Percentiles rank a stretch among this genome's conserved stretches.
Conservation (phyloP, 1,284 basidiomycete genomes). For the Ceraceosorus bombacis region DNA sequence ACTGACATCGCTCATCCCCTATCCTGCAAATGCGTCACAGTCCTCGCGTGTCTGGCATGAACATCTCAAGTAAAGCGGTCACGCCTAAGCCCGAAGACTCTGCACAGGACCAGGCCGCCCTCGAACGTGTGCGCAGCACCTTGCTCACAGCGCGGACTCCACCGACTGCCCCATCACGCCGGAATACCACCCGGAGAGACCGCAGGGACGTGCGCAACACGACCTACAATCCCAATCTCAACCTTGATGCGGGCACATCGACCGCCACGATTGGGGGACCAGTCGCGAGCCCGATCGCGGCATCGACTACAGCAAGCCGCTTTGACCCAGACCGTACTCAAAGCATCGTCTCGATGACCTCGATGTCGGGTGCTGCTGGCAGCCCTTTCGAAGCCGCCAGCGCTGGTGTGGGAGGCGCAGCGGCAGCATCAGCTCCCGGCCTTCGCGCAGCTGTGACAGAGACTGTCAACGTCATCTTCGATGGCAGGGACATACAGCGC, state of each 20-base stretch:
- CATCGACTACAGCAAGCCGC: constrained; percentile 12
- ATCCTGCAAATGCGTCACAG: constrained; percentile 6
- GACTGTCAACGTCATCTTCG: constrained; percentile 53
- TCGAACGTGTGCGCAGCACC: constrained; percentile 53
- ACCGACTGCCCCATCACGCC: constrained; percentile 22
- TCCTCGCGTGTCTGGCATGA: constrained; percentile 31
- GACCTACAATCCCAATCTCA: constrained; percentile 39
- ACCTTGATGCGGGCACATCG: background rate
- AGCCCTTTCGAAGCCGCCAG: constrained; percentile 26
- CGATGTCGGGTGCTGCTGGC: constrained; percentile 10
- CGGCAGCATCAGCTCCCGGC: constrained; percentile 24
- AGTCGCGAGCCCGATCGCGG: too few relatives aligned
- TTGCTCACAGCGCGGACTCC: constrained; percentile 40
- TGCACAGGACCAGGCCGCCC: constrained; percentile 51
- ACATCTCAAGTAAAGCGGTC: constrained; percentile 50
- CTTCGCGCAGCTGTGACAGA: constrained; percentile 52
- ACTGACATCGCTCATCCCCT: too few relatives aligned
- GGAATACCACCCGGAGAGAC: constrained; percentile 50
- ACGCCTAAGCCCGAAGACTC: constrained; percentile 47
- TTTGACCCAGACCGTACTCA: constrained; percentile 27
- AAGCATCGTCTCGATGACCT: constrained; percentile 28
- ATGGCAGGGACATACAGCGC: constrained; percentile 48
- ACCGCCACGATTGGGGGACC: background rate
- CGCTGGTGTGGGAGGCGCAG: background rate
- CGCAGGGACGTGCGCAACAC: constrained; percentile 53